phyloP scores from a whole-genome alignment of 176 grass and related monocot genomes.

The Carex scoparia region DNA sequence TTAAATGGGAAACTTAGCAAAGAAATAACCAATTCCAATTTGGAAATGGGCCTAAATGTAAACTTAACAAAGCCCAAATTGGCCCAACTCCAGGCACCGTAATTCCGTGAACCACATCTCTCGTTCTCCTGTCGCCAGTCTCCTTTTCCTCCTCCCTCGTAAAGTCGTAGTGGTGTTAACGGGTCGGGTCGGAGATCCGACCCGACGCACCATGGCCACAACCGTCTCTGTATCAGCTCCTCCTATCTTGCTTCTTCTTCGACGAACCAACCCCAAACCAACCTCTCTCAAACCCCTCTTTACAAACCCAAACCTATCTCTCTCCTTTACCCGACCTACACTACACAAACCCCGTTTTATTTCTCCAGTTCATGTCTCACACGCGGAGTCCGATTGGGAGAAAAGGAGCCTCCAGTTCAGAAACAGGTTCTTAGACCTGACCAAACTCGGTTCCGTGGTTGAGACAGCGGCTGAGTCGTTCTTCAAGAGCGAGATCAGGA shows the following conservation, averaged over 20 bases:
- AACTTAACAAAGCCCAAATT: not conserved
- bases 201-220: not conserved
- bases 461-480: constrained; percentile 72
- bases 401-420: constrained; percentile 35
- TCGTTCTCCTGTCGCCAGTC: not conserved
- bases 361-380: not conserved
- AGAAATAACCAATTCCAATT: no score
- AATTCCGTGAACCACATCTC: not conserved
- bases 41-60: not conserved
- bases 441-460: constrained; percentile 58
- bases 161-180: not conserved
- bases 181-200: not conserved
- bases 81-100: not conserved
- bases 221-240: not conserved
- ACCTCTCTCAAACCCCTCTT: not conserved
- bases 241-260: not conserved
- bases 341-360: not conserved
- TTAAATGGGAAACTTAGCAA: no score
- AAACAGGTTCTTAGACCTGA: constrained; percentile 78
- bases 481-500: constrained; percentile 94
- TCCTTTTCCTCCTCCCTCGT: not conserved
- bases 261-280: not conserved
- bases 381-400: not conserved
- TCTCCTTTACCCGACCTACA: not conserved
- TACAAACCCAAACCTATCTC: not conserved